Conservation (phyloP, 2,329 filamentous ascomycete genomes). For the Macrophomina pseudophaseolina region DNA sequence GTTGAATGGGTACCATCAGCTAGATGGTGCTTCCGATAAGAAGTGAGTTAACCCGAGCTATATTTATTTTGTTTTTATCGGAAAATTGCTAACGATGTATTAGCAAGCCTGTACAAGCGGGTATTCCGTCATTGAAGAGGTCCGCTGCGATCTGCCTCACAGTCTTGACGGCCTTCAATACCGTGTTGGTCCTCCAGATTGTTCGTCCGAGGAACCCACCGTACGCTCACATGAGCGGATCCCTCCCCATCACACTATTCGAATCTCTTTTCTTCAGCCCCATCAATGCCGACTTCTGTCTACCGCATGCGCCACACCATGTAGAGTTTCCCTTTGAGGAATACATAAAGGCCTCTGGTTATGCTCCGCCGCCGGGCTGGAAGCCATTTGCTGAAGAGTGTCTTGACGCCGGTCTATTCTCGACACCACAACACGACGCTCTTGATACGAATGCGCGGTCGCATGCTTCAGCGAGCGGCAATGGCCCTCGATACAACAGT, state of each 20-base stretch:
- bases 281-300: slow-evolving; percentile 27
- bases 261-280: slow-evolving; percentile 26
- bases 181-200: slow-evolving; percentile 35
- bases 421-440: too few relatives aligned
- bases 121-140: slow-evolving; percentile 1
- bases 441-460: too few relatives aligned
- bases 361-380: slow-evolving; percentile 14
- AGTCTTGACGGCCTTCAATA: slow-evolving; percentile 31
- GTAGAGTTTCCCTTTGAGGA: slow-evolving; percentile 20
- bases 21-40: neutral
- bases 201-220: slow-evolving; percentile 41
- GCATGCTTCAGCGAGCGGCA: too few relatives aligned
- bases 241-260: slow-evolving; percentile 43
- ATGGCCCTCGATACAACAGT: too few relatives aligned
- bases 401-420: neutral
- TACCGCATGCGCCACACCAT: slow-evolving; percentile 12
- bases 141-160: slow-evolving; percentile 9
- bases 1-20: slow-evolving; percentile 5
- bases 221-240: slow-evolving; percentile 44
- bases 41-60: neutral
- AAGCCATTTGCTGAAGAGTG: slow-evolving; percentile 22
- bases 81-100: neutral
- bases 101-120: neutral
- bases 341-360: neutral
- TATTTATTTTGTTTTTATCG: neutral